Evolutionary conservation across 176 grass and related monocot genomes (phyloP), one percentile per base, ranked within the genome.

Genomic region (Hsuehochloa calcarea): DNA sequence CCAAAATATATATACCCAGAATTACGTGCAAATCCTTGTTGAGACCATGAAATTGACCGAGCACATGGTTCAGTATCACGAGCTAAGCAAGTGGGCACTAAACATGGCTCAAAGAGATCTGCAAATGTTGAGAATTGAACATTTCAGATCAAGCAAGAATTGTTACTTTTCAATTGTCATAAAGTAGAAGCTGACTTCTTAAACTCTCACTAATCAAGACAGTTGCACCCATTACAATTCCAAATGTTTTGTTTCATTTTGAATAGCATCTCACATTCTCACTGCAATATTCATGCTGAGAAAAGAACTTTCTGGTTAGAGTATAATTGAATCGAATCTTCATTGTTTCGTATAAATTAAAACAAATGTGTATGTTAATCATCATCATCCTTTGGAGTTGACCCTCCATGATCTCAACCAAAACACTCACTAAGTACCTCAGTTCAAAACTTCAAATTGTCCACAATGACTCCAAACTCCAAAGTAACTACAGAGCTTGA

Each of bases 11-110:
- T 35, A 35, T 92, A 95, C 93, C 96, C 87, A 34, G 70, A 93
- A 77, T 90, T 93, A 85, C 91, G 84, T 65, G 93, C 83, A 93
- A 93, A 95, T 45, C 96, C 96, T 85, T 90, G 82, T 54, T 86
- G 77, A 83, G 91, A 98, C 96, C 96, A 98, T 74, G 93, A 93
- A 84, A 98, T 89, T 46, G 96, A 98, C 40, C 87, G 91, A 39
- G 75, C 91, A 75, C 89, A 89, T 60, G 89, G 91, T 86, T 90
- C 88, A 58, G 47, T 81, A 76, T 95, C 85, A 80, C 91, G 87
- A 5, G 89, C 85, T 46, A 98, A 93, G 80, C 72, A 87, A 71
- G 83, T 92, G 58, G 96, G 83, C 80, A 95, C 61, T 49, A 98
- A 84, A 64, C n/a, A 98, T 75, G 96, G 89, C 22, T 87, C 87